Percentiles rank a stretch among this genome's conserved stretches.
Conservation (phyloP, 805 yeast genomes). For the Cephaloascus albidus region DNA sequence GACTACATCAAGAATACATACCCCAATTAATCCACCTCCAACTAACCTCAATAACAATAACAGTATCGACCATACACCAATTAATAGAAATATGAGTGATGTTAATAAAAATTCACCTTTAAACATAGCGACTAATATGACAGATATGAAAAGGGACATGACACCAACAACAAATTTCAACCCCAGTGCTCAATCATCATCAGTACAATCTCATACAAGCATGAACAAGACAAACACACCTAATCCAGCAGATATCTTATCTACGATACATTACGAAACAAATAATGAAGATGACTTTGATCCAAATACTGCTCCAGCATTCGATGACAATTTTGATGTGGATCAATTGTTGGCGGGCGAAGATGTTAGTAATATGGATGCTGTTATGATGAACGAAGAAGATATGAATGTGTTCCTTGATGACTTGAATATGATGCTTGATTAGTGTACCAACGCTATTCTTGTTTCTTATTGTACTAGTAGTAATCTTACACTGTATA, state of each 20-base stretch:
- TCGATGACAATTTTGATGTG: slow-evolving; percentile 1
- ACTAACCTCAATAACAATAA: not conserved
- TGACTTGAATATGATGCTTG: not conserved
- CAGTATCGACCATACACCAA: no score
- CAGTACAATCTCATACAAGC: not conserved
- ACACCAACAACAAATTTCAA: not conserved
- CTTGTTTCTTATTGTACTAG: no score
- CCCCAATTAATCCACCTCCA: not conserved
- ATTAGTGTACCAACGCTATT: not conserved
- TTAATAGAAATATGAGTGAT: not conserved
- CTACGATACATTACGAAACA: not conserved
- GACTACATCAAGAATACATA: not conserved
- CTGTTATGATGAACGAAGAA: not conserved
- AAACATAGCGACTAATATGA: not conserved
- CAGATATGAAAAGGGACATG: not conserved
- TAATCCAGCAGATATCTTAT: not conserved
- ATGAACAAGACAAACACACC: not conserved
- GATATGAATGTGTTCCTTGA: slow-evolving; percentile 1
- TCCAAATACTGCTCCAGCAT: not conserved
- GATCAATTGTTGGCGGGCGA: not conserved
- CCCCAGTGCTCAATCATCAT: not conserved
- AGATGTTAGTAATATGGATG: not conserved
- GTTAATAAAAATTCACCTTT: not conserved
- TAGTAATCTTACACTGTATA: no score
- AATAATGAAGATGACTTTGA: not conserved